These are phyloP conservation scores for Yamadazyma atmosphaerica DNA, from an alignment of 1,139 yeast genomes.

Conservation along the genomic window DNA sequence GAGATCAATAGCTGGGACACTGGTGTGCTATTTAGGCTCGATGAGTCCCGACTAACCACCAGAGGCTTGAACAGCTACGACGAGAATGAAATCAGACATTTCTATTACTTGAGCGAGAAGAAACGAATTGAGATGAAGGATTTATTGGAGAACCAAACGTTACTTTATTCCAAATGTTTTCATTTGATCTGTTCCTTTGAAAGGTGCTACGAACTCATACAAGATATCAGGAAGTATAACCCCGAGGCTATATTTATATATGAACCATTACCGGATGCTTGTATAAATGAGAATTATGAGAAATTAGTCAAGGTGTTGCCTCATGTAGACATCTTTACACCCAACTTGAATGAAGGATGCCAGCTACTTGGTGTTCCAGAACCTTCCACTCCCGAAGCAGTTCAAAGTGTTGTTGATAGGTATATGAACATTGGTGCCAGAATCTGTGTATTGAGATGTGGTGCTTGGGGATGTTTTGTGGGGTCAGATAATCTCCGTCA, in stretches of 20 bases:
- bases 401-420: conserved; percentile 39
- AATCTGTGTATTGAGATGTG: conserved; percentile 60
- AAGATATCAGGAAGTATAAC: conserved; percentile 26
- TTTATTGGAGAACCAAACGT: conserved; percentile 36
- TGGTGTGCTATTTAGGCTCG: conserved; percentile 55
- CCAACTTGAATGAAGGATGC: conserved; percentile 78
- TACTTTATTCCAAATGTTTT: conserved; percentile 46
- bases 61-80: conserved; percentile 80
- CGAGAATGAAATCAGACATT: conserved; percentile 55
- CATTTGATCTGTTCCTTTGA: conserved; percentile 78
- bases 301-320: conserved; percentile 43
- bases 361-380: conserved; percentile 26
- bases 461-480: conserved; percentile 60
- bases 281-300: conserved; percentile 50
- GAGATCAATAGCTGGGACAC: conserved; percentile 62
- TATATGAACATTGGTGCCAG: conserved; percentile 44
- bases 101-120: conserved; percentile 54
- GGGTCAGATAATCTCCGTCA: conserved; percentile 14
- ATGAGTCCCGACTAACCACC: conserved; percentile 60
- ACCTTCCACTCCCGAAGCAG: conserved; percentile 16
- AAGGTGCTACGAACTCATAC: conserved; percentile 52
- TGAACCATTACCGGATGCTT: conserved; percentile 86
- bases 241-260: conserved; percentile 54
- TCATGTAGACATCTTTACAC: conserved; percentile 65
- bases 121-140: conserved; percentile 64